phyloP scores from a whole-genome alignment of 164 flowering plant species.

The Magnolia officinalis region DNA sequence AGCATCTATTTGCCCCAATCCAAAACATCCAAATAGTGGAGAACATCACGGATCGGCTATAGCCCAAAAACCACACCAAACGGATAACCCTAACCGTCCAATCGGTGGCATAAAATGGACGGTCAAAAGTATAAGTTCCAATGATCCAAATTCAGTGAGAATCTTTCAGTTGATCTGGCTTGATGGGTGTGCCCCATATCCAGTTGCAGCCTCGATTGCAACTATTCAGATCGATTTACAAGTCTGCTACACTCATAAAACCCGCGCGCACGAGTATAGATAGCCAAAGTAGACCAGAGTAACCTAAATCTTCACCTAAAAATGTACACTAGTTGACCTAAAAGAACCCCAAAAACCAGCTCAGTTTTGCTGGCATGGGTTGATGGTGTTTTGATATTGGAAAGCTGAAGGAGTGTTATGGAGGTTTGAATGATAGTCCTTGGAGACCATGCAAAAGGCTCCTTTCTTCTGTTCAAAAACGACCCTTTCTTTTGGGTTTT shows the following conservation, averaged over 20 bases:
- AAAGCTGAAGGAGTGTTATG: slow-evolving; percentile 28
- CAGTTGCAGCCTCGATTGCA: no score
- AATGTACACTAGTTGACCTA: slow-evolving; percentile 34
- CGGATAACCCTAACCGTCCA: no score
- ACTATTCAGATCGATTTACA: no score
- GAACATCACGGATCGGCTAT: no score
- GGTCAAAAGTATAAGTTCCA: no score
- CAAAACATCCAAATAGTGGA: neutral
- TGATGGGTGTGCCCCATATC: no score
- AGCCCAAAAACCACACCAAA: no score
- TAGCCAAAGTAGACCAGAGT: neutral
- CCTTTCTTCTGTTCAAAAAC: slow-evolving; percentile 27
- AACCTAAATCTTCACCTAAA: neutral
- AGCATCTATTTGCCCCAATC: neutral
- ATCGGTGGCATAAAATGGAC: no score
- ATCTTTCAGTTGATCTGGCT: no score
- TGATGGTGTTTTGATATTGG: slow-evolving; percentile 27
- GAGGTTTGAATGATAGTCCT: slow-evolving; percentile 39
- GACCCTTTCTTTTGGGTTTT: neutral
- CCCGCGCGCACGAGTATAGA: neutral
- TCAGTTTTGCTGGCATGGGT: slow-evolving; percentile 41
- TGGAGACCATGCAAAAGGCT: slow-evolving; percentile 68
- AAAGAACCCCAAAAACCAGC: slow-evolving; percentile 33
- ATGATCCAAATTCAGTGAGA: no score
- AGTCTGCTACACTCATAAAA: neutral